Evolutionary conservation across 805 yeast genomes (phyloP), one percentile per base, ranked within the genome.

Genomic region (Teunomyces atbi): DNA sequence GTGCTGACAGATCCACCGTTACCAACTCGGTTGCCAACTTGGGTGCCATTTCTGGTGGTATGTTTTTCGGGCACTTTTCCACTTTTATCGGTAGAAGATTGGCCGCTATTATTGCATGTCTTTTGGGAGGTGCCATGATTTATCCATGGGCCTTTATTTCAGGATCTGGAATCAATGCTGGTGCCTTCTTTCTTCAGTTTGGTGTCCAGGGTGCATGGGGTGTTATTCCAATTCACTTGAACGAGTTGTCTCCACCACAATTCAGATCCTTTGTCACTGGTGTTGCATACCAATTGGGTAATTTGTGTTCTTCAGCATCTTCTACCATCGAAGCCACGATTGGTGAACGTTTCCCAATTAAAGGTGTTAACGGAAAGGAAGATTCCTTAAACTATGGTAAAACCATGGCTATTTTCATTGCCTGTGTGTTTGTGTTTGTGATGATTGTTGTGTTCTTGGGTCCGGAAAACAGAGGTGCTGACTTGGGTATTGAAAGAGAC

Each of bases 171-270:
- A 74, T 78, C 47, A 76, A 77, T 52, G 84, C 83, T 0, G 84
- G 83, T 50, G 85, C 68, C 1, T 81, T 82, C 60, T 81, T 79
- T 65, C 62, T 82, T 48, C 86, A 82, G 58, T 78, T 78, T 58
- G 78, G 76, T 49, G 86, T 83, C 44, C 86, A 81, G 65, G 87
- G 87, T 56, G 81, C 83, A 21, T 83, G 85, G 83, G 87, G 87
- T 55, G 82, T 81, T 35, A 70, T 78, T 45, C 87, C 87, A 45
- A 71, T 81, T 47, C 84, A 82, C 61, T 65, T 83, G 45, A 70
- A 81, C 3, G 86, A 81, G 62, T 69, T 83, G 50, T 73, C 84
- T 34, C 83, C 83, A 47, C 82, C 84, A 16, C 80, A 78, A 49
- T 81, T 77, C 66, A 73, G 83, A 62, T 73, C 87, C 6, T 79